Evolutionary conservation across 805 yeast genomes (phyloP).

Genomic region (Lachancea nothofagi): DNA sequence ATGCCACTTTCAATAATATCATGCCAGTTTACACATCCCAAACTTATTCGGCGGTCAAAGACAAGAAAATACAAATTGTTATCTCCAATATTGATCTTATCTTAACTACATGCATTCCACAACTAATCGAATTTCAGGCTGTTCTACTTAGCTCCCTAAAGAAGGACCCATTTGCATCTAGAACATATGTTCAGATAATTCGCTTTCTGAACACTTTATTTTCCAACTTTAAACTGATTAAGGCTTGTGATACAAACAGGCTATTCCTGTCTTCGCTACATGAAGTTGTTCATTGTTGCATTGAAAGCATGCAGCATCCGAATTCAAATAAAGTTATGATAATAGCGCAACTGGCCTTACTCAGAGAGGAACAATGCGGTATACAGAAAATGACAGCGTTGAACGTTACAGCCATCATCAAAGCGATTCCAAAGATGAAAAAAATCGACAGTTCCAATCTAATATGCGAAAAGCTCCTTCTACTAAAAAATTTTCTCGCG

Average conservation of each 20-base stretch:
- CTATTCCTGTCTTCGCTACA: constrained; percentile 14
- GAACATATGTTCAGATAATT: constrained; percentile 30
- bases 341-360: constrained; percentile 22
- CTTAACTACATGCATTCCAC: constrained; percentile 13
- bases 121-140: constrained; percentile 17
- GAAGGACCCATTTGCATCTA: constrained; percentile 27
- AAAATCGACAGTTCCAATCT: constrained; percentile 26
- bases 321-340: constrained; percentile 27
- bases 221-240: constrained; percentile 23
- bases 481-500: constrained; percentile 19
- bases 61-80: constrained; percentile 17
- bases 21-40: constrained; percentile 14
- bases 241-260: constrained; percentile 12
- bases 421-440: constrained; percentile 16
- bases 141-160: constrained; percentile 14
- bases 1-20: constrained; percentile 31
- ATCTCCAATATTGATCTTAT: constrained; percentile 17
- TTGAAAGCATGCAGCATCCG: constrained; percentile 19
- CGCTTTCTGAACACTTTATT: constrained; percentile 22
- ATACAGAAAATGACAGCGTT: constrained; percentile 12
- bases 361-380: constrained; percentile 27
- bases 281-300: constrained; percentile 14
- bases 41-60: constrained; percentile 11
- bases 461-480: constrained; percentile 22
- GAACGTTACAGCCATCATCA: constrained; percentile 16